These are phyloP conservation scores for Noccaea caerulescens DNA, from an alignment of 345 rosid genomes.

Conservation along the genomic window DNA sequence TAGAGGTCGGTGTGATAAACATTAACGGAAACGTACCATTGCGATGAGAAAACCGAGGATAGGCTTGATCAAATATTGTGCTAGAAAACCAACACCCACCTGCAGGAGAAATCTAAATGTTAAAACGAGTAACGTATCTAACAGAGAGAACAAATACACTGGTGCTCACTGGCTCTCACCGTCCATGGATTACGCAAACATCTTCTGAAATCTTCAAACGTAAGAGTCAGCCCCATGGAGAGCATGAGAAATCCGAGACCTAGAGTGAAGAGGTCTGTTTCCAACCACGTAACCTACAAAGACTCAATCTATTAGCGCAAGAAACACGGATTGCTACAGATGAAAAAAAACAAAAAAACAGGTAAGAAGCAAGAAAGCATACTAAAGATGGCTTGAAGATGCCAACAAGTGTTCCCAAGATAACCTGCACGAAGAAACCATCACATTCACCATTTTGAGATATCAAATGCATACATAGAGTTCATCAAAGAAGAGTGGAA, in stretches of 20 bases:
- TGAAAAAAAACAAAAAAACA: background rate
- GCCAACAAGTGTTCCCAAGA: constrained; percentile 85
- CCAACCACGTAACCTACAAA: constrained; percentile 87
- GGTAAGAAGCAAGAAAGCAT: constrained; percentile 36
- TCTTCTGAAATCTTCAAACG: constrained; percentile 85
- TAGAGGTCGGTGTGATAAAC: constrained; percentile 14
- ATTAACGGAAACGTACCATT: constrained; percentile 55
- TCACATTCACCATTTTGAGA: constrained; percentile 11
- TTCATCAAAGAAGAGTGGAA: constrained; percentile 17
- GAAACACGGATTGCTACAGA: background rate
- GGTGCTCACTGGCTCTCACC: constrained; percentile 52
- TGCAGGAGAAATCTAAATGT: constrained; percentile 48
- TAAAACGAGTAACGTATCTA: background rate
- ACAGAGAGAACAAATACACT: constrained; percentile 6
- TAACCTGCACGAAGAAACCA: constrained; percentile 57
- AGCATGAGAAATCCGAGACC: constrained; percentile 97
- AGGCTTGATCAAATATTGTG: constrained; percentile 90
- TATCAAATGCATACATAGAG: constrained; percentile 15
- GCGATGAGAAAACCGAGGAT: constrained; percentile 79
- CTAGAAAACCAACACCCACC: constrained; percentile 97
- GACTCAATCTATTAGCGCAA: constrained; percentile 1
- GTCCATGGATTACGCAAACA: constrained; percentile 98
- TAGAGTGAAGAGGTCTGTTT: constrained; percentile 86
- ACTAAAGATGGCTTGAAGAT: constrained; percentile 92
- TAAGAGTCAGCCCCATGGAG: constrained; percentile 95